These are phyloP conservation scores for Galeopsis tetrahit DNA, from an alignment of 257 asterid species.

Conservation along the genomic window DNA sequence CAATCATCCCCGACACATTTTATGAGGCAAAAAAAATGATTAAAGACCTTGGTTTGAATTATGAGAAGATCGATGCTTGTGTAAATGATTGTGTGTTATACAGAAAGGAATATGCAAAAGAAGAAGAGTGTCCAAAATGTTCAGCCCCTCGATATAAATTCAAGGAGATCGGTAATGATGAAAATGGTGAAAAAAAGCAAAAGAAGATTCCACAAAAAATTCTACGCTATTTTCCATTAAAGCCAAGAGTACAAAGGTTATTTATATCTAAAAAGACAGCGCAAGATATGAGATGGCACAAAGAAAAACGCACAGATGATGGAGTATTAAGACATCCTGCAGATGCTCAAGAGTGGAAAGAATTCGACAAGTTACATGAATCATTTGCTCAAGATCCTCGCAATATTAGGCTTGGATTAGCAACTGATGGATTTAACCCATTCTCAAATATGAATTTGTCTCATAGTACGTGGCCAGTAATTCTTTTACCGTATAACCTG, in stretches of 20 bases:
- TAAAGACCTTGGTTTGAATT: background rate
- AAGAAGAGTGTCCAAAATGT: too few species aligned
- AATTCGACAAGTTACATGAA: background rate
- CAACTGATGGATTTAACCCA: background rate
- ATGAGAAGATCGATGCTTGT: background rate
- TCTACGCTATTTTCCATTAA: too few species aligned
- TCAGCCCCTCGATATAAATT: too few species aligned
- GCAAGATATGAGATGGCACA: conserved; percentile 7
- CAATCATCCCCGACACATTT: too few species aligned
- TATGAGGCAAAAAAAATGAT: background rate
- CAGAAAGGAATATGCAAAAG: too few species aligned
- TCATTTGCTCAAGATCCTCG: too few species aligned
- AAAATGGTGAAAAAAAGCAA: background rate
- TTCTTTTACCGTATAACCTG: conserved; percentile 3
- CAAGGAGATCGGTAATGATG: too few species aligned
- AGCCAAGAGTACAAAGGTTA: conserved; percentile 9
- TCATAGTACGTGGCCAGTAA: background rate
- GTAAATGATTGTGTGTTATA: too few species aligned
- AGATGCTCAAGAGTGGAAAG: background rate
- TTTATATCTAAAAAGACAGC: background rate
- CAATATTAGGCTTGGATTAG: background rate
- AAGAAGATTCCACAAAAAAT: background rate
- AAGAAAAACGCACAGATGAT: background rate
- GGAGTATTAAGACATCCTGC: background rate
- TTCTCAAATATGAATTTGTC: background rate